Evolutionary conservation across 1,139 yeast genomes (phyloP), one percentile per base, ranked within the genome.

Genomic region (Keqinozyma sinolaborantium): DNA sequence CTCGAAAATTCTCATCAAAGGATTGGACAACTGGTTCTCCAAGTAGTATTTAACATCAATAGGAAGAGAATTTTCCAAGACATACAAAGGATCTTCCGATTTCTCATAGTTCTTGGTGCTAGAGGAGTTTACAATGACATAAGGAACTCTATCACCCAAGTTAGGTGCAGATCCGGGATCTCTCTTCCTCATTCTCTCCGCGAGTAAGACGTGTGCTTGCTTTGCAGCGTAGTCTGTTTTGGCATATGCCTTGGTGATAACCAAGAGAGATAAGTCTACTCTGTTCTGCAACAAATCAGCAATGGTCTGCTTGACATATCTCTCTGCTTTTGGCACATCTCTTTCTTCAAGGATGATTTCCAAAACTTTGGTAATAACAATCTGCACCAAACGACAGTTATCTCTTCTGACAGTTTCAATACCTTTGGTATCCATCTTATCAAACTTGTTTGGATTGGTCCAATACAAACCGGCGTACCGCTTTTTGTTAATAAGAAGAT

Each of bases 341-440:
- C 97, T 71, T 31, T 87, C 95, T 52, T 90, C 94, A 45, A 94
- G 64, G 38, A 94, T 87, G 44, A 77, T 76, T 42, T 86, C 88
- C 52, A 94, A 65, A 3, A 92, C 95, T 36, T 88, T 86, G 16
- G 95, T 95, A 57, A 94, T 86, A 18, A 94, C 97, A 49, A 86
- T 83, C 45, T 90, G 96, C 2, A 94, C 98, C 42, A 94, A 66
- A 29, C 95, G 76, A 58, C 99, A 94, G 47, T 95, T 94, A 53
- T 94, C 99, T 67, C 99, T 80, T 58, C 99, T 79, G 27, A 94
- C 98, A 0, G 98, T 92, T 50, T 95, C 99, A 42, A 94, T 84
- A 58, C 99, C 99, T 53, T 94, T 94, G 20, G 97, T 94, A 56
- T 94, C 99, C 92, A 94, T 83, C 59, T 92, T 94, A 56, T 94